Evolutionary conservation across 257 asterid species (phyloP).

Genomic region (Mitragyna speciosa): DNA sequence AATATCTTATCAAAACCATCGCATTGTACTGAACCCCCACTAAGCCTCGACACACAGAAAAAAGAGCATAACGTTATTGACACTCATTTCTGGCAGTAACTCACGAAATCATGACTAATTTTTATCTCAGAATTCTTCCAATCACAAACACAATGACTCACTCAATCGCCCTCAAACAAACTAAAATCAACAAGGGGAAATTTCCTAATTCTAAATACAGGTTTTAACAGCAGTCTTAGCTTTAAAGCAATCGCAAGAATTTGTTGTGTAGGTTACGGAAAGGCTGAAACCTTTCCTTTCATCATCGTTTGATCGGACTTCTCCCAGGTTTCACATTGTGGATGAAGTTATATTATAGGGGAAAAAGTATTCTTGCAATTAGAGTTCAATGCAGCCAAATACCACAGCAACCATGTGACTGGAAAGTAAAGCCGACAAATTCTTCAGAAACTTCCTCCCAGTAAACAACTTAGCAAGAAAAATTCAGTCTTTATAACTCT

Average conservation of each 20-base stretch:
- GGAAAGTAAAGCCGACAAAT: background rate
- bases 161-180: background rate
- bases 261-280: background rate
- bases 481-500: background rate
- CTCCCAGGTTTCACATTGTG: background rate
- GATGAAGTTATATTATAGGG: background rate
- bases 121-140: background rate
- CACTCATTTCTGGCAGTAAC: background rate
- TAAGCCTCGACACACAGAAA: background rate
- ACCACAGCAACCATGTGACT: background rate
- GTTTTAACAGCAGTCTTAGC: background rate
- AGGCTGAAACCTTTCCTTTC: background rate
- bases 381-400: background rate
- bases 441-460: background rate
- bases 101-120: background rate
- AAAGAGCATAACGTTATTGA: background rate
- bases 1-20: background rate
- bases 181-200: slow-evolving; percentile 3
- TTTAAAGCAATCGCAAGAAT: background rate
- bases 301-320: background rate
- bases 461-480: background rate
- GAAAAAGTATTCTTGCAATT: background rate
- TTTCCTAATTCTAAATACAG: background rate
- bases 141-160: background rate
- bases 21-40: background rate